Conservation (phyloP, 129 eudicot genomes). For the Centella asiatica region DNA sequence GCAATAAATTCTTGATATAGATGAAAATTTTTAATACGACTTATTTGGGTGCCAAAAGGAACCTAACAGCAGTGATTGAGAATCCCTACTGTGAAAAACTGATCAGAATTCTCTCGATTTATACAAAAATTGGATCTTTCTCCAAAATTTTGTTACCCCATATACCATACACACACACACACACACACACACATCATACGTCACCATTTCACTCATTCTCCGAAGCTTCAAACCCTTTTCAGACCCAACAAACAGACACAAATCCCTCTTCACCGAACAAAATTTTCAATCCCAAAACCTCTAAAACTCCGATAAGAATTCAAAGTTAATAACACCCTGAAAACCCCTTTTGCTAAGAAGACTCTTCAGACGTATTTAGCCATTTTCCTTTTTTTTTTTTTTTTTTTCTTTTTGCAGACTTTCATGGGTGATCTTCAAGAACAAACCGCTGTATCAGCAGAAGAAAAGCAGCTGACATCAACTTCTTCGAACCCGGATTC, state of each 20-base stretch:
- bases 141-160: not conserved
- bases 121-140: not conserved
- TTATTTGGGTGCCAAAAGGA: too few species aligned
- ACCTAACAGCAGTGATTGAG: conserved; percentile 1
- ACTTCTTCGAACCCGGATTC: conserved; percentile 7
- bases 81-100: not conserved
- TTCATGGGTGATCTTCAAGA: conserved; percentile 37
- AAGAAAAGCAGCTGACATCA: conserved; percentile 9
- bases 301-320: not conserved
- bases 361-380: too few species aligned
- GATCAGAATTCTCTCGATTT: not conserved
- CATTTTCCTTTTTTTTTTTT: too few species aligned
- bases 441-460: conserved; percentile 12
- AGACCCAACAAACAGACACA: not conserved
- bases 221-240: not conserved
- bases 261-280: not conserved
- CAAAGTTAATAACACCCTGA: not conserved
- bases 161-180: not conserved
- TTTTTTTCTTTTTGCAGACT: not conserved
- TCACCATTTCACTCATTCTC: not conserved
- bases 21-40: too few species aligned
- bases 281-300: not conserved
- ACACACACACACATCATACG: too few species aligned
- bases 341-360: not conserved
- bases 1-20: too few species aligned